phyloP scores from a whole-genome alignment of 2,329 filamentous ascomycete species.

The Fusarium transvaalense region DNA sequence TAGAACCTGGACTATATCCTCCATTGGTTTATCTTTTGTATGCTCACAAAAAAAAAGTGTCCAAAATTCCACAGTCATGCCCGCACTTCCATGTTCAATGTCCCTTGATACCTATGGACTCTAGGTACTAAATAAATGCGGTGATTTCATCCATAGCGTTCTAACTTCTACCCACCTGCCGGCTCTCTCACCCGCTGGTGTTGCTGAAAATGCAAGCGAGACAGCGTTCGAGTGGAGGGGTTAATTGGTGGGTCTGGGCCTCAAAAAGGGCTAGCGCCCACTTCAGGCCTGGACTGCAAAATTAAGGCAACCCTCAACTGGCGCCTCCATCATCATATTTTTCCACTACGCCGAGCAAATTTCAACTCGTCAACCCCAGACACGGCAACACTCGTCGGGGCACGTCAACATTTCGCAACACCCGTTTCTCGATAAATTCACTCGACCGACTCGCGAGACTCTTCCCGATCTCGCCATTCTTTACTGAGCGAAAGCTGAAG shows the following conservation, averaged over 20 bases:
- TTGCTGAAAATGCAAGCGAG: constrained; percentile 33
- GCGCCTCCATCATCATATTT: constrained; percentile 53
- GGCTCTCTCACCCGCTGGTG: constrained; percentile 8
- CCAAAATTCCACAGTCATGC: too few relatives aligned
- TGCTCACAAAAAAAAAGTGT: too few relatives aligned
- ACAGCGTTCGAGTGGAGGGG: constrained; percentile 41
- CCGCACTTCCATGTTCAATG: neutral
- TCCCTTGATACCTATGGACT: neutral
- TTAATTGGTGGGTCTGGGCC: constrained; percentile 33
- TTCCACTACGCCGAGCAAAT: constrained; percentile 59
- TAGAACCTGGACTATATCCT: neutral
- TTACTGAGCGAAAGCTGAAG: constrained; percentile 46
- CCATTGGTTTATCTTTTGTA: too few relatives aligned
- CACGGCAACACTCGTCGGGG: constrained; percentile 57
- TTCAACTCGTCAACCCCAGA: constrained; percentile 60
- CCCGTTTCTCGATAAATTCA: constrained; percentile 35
- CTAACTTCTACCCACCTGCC: constrained; percentile 1
- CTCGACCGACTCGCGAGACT: constrained; percentile 9
- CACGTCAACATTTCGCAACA: constrained; percentile 48
- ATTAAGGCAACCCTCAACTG: constrained; percentile 60
- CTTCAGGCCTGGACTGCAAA: constrained; percentile 57
- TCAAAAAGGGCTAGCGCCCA: constrained; percentile 56
- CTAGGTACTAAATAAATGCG: neutral
- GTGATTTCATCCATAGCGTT: constrained; percentile 10
- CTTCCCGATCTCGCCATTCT: constrained; percentile 25